Percentiles rank a stretch among this genome's conserved stretches.
Evolutionary conservation across 2,329 filamentous ascomycete genomes (phyloP).

Genomic region (Madurella fahalii): DNA sequence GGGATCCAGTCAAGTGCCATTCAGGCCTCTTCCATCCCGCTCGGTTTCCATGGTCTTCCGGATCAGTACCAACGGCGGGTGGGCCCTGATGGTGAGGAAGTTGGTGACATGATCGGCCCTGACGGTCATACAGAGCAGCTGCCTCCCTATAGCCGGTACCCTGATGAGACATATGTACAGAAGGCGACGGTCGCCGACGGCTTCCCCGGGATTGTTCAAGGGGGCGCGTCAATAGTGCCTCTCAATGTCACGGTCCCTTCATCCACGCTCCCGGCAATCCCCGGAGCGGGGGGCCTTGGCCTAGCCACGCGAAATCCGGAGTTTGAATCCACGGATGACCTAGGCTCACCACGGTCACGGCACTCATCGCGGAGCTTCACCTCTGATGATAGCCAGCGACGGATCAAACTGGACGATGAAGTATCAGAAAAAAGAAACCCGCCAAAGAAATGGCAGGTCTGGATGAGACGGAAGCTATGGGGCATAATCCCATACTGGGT

Average conservation of each 20-base stretch:
- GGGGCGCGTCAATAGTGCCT: slow-evolving; percentile 11
- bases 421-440: slow-evolving; percentile 46
- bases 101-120: slow-evolving; percentile 80
- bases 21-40: slow-evolving; percentile 47
- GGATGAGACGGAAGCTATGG: slow-evolving; percentile 53
- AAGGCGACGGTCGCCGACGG: slow-evolving; percentile 42
- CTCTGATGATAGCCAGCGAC: slow-evolving; percentile 49
- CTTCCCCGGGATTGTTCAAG: not conserved
- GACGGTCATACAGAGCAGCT: slow-evolving; percentile 88
- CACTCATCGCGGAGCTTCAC: slow-evolving; percentile 50
- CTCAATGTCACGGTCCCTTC: slow-evolving; percentile 14
- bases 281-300: slow-evolving; percentile 59
- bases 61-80: slow-evolving; percentile 67
- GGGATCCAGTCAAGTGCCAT: slow-evolving; percentile 49
- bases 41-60: slow-evolving; percentile 69
- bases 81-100: slow-evolving; percentile 78
- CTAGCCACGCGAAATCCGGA: slow-evolving; percentile 59
- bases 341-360: slow-evolving; percentile 47
- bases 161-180: slow-evolving; percentile 63
- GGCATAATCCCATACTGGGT: slow-evolving; percentile 59
- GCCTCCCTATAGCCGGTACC: slow-evolving; percentile 87
- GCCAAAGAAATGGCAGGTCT: slow-evolving; percentile 48
- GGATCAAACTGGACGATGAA: slow-evolving; percentile 49
- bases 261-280: slow-evolving; percentile 31
- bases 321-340: slow-evolving; percentile 55